Percentiles rank a stretch among this genome's conserved stretches.
Conservation (phyloP, 495 filamentous ascomycete species). For the Poronia punctata region DNA sequence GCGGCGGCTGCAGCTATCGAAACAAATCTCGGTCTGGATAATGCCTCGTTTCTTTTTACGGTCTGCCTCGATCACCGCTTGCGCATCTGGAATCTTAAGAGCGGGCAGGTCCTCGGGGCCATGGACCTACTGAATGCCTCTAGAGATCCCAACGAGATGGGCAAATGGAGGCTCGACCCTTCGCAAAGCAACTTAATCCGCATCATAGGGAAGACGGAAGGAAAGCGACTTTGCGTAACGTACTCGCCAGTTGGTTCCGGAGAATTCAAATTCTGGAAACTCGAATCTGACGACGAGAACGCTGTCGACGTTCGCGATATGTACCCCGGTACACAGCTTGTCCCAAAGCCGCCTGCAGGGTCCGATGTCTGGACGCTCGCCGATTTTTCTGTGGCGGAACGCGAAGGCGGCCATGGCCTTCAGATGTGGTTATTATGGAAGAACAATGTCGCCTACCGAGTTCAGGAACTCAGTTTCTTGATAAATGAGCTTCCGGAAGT, state of each 20-base stretch:
- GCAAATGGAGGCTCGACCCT: conserved; percentile 70
- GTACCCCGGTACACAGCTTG: conserved; percentile 52
- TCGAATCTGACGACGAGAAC: conserved; percentile 55
- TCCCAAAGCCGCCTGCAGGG: conserved; percentile 61
- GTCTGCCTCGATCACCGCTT: conserved; percentile 81
- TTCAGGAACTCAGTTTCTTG: conserved; percentile 49
- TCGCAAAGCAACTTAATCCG: conserved; percentile 61
- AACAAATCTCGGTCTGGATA: conserved; percentile 39
- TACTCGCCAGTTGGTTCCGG: conserved; percentile 82
- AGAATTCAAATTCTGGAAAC: conserved; percentile 93
- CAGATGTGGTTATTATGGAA: conserved; percentile 84
- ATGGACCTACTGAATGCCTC: conserved; percentile 25
- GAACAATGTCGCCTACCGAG: conserved; percentile 67
- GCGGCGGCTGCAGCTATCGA: conserved; percentile 37
- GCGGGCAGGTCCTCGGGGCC: conserved; percentile 55
- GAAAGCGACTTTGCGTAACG: conserved; percentile 68
- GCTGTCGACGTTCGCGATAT: conserved; percentile 62
- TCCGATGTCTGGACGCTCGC: conserved; percentile 81
- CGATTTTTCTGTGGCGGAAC: conserved; percentile 60
- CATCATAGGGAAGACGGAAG: conserved; percentile 58
- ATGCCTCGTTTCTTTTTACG: conserved; percentile 61
- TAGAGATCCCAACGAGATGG: conserved; percentile 48
- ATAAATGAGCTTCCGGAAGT: conserved; percentile 33
- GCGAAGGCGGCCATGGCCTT: conserved; percentile 39
- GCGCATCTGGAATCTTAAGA: conserved; percentile 75